Evolutionary conservation across 2,329 filamentous ascomycete species (phyloP), one percentile per base, ranked within the genome.

Genomic region (Fusarium incarnatum): DNA sequence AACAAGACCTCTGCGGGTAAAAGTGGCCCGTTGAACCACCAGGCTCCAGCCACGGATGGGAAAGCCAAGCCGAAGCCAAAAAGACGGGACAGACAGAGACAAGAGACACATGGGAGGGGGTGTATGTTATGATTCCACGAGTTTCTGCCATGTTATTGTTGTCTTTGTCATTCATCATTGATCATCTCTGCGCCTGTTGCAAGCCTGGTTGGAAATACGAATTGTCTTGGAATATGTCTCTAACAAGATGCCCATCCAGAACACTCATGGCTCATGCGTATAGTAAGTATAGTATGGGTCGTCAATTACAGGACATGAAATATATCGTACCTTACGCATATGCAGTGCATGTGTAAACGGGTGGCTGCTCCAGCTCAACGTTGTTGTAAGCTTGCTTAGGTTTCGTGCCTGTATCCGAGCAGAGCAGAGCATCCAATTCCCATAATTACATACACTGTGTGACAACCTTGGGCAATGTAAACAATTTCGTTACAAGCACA

Each of bases 1-100:
- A 54, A 37, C 64, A 67, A 66, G 30, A 27, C 55, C 67, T 72
- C 60, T 48, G 56, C 73, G 73, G 73, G 73, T 75, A 75, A 75
- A 75, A 75, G 73, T 75, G 73, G 73, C 67, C 64, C 73, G 42
- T 69, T 52, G 49, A 41, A 52, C 49, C 49, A 23, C 49, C 49
- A 22, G 49, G 32, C 49, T 27, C 49, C 34, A 50, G 48, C 34
- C 34, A 37, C 34, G 34, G 34, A 37, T 37, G 34, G 16, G 34
- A 37, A 37, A 37, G 34, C 48, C 49, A 52, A 27, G 34, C n/a
- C 23, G n/a, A 52, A 52, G 34, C 18, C 34, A 52, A 52, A 64
- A 47, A 50, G 30, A 60, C 42, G 54, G 44, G 58, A 62, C 50
- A 54, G 50, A 30, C 37, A 42, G 50, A 45, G 20, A 37, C 34